A percentile compares a stretch with the other conserved stretches of the same genome.
Evolutionary conservation across 352 stramenopile genomes (phyloP).

Genomic region (Phytopythium kandeliae): DNA sequence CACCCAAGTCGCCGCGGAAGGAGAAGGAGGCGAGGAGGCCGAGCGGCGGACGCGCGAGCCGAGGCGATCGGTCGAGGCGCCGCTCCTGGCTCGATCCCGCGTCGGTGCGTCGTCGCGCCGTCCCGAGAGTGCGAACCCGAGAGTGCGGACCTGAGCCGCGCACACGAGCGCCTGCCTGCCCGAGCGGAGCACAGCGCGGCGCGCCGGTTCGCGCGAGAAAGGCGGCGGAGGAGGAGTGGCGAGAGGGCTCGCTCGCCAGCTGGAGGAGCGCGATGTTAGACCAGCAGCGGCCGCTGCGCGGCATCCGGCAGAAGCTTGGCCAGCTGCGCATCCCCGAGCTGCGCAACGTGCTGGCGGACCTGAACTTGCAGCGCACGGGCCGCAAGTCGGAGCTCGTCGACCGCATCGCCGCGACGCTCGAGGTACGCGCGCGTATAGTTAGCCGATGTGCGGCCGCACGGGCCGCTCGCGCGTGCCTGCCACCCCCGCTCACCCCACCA

Average conservation of each 20-base stretch:
- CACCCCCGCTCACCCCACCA: not conserved
- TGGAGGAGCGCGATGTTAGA: constrained; percentile 14
- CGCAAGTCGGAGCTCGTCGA: constrained; percentile 79
- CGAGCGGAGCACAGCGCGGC: no score
- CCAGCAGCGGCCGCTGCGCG: constrained; percentile 22
- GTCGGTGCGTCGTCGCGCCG: no score
- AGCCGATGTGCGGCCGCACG: not conserved
- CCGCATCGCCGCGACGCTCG: constrained; percentile 53
- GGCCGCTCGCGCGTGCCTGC: not conserved
- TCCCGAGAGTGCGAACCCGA: no score
- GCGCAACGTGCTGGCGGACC: constrained; percentile 57
- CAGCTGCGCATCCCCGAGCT: constrained; percentile 70
- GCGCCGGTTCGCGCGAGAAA: not conserved
- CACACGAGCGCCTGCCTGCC: no score
- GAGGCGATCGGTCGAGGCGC: no score
- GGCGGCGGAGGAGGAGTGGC: not conserved
- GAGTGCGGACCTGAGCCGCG: no score
- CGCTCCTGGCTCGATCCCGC: no score
- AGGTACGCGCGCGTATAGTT: constrained; percentile 24
- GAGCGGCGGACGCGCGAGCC: not conserved
- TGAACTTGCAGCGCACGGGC: constrained; percentile 64
- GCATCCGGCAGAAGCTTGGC: constrained; percentile 46
- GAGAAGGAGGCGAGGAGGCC: not conserved
- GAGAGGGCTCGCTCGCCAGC: not conserved
- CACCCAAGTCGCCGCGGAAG: not conserved